These are phyloP conservation scores for Stagonosporopsis vannaccii DNA, from an alignment of 2,329 filamentous ascomycete species.

Conservation along the genomic window DNA sequence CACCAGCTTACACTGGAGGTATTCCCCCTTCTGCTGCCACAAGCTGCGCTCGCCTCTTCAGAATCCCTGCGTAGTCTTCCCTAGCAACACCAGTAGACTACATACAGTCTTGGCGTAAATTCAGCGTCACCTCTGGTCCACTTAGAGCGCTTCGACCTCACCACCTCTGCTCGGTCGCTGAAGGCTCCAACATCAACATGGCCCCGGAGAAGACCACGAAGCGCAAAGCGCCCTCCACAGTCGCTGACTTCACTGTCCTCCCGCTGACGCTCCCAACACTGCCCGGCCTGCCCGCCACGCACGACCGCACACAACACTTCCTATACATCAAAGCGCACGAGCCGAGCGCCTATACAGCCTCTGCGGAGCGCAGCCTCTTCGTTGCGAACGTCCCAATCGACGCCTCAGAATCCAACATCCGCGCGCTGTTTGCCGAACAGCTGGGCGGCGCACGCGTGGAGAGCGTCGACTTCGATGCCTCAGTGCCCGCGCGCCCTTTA, in stretches of 20 bases:
- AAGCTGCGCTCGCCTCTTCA: not conserved
- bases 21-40: not conserved
- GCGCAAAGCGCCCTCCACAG: constrained; percentile 35
- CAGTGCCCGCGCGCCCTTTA: constrained; percentile 50
- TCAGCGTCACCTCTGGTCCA: not conserved
- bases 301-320: constrained; percentile 70
- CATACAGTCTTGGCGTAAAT: no score
- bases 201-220: constrained; percentile 26
- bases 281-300: constrained; percentile 57
- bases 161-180: not conserved
- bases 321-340: constrained; percentile 86
- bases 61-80: not conserved
- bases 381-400: constrained; percentile 89
- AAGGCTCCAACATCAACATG: constrained; percentile 21
- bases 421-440: constrained; percentile 75
- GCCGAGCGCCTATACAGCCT: constrained; percentile 69
- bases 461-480: constrained; percentile 72
- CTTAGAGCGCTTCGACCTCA: not conserved
- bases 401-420: constrained; percentile 78
- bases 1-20: constrained; percentile 14
- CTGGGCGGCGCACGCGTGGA: constrained; percentile 82
- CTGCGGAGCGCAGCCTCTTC: constrained; percentile 81
- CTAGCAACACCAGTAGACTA: not conserved
- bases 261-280: constrained; percentile 64
- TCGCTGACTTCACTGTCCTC: constrained; percentile 72